These are phyloP conservation scores for Lentinus brumalis DNA, from an alignment of 768 basidiomycete genomes.

Conservation along the genomic window DNA sequence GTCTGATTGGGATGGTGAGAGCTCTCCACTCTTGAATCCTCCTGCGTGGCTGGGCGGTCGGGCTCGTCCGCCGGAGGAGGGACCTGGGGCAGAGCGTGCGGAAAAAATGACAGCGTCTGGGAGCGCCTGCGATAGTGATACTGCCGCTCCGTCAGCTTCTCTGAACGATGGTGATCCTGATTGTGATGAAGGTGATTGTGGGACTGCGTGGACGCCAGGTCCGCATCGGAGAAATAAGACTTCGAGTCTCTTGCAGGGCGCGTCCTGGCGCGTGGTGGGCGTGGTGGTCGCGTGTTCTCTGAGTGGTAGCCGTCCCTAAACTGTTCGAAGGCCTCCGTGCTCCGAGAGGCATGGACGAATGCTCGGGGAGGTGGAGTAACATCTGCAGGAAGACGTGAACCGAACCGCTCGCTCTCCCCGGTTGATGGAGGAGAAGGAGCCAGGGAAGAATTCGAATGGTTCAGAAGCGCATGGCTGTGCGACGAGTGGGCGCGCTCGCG, in stretches of 20 bases:
- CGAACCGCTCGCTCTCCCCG: not conserved
- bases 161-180: slow-evolving; percentile 4
- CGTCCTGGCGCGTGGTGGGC: slow-evolving; percentile 24
- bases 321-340: slow-evolving; percentile 11
- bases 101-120: slow-evolving; percentile 28
- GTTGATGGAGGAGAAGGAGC: slow-evolving; percentile 4
- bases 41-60: not conserved
- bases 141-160: slow-evolving; percentile 16
- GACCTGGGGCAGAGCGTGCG: slow-evolving; percentile 17
- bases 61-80: not conserved
- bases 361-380: slow-evolving; percentile 13
- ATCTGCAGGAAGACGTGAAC: not conserved
- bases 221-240: slow-evolving; percentile 28
- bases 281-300: slow-evolving; percentile 21
- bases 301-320: slow-evolving; percentile 24
- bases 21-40: not conserved
- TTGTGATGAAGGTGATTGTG: slow-evolving; percentile 13
- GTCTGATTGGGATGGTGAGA: slow-evolving; percentile 9
- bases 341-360: slow-evolving; percentile 12
- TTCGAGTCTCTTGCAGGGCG: slow-evolving; percentile 22
- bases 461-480: slow-evolving; percentile 16
- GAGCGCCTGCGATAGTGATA: slow-evolving; percentile 34
- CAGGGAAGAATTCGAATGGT: slow-evolving; percentile 18
- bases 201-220: slow-evolving; percentile 7
- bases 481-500: slow-evolving; percentile 56